Percentiles rank a stretch among this genome's conserved stretches.
These are phyloP conservation scores for Leucogyrophana mollusca DNA, from an alignment of 768 basidiomycete genomes.

Conservation along the genomic window DNA sequence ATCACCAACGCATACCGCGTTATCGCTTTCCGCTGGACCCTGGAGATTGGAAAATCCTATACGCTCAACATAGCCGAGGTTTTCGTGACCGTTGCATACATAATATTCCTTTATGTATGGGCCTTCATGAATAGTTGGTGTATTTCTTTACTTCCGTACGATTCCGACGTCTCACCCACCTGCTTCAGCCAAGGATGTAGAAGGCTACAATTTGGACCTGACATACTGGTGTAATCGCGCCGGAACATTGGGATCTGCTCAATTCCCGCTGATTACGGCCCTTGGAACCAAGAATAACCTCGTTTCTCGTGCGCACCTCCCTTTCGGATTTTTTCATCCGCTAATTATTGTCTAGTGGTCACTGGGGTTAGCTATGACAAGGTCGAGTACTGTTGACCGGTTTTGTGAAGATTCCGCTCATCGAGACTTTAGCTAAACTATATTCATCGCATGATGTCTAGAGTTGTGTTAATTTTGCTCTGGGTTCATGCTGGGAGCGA, in stretches of 20 bases:
- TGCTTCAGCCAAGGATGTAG: constrained; percentile 16
- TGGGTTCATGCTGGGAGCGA: constrained; percentile 45
- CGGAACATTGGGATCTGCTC: constrained; percentile 28
- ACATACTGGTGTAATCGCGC: constrained; percentile 33
- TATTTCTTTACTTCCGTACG: too few relatives aligned
- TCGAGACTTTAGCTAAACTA: constrained; percentile 29
- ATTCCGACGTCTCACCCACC: constrained; percentile 33
- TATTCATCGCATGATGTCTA: constrained; percentile 45
- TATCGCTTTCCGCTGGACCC: constrained; percentile 27
- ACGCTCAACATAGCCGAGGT: constrained; percentile 37
- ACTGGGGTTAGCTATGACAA: constrained; percentile 21
- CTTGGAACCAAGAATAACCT: constrained; percentile 44
- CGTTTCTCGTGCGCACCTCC: constrained; percentile 13
- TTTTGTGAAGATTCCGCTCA: not conserved
- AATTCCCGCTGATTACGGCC: constrained; percentile 39
- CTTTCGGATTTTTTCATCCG: not conserved
- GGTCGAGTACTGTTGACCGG: constrained; percentile 3
- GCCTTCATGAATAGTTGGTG: constrained; percentile 24
- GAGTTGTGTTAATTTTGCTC: constrained; percentile 42
- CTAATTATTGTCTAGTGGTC: constrained; percentile 8
- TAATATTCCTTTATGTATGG: constrained; percentile 26
- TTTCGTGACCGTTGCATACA: constrained; percentile 33
- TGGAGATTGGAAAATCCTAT: constrained; percentile 29
- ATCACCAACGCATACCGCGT: constrained; percentile 27
- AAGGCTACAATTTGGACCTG: constrained; percentile 18